Evolutionary conservation across 768 basidiomycete species (phyloP).

Genomic region (Thelephora ganbajun): DNA sequence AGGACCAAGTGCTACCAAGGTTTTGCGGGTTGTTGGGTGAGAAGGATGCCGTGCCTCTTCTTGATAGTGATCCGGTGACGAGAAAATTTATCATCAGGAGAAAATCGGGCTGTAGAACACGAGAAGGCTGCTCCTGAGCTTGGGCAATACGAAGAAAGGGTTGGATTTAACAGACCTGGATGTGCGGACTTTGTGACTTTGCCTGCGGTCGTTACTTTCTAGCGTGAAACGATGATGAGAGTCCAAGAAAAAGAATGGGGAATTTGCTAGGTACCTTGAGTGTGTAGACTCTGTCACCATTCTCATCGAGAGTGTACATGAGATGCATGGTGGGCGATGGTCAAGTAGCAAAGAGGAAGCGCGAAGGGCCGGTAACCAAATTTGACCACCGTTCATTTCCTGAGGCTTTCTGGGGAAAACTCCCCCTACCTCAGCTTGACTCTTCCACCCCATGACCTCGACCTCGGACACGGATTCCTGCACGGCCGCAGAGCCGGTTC

Average conservation of each 20-base stretch:
- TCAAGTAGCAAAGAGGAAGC: not conserved
- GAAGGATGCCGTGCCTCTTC: conserved; percentile 79
- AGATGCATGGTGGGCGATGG: conserved; percentile 64
- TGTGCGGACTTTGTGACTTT: conserved; percentile 92
- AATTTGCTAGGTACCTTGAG: conserved; percentile 52
- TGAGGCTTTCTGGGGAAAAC: no score
- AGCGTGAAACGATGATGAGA: conserved; percentile 2
- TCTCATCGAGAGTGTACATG: conserved; percentile 80
- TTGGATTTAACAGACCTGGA: conserved; percentile 50
- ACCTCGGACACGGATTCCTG: no score
- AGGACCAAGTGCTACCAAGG: conserved; percentile 49
- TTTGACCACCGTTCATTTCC: no score
- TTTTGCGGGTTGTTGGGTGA: conserved; percentile 80
- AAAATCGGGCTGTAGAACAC: conserved; percentile 86
- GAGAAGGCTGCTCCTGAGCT: not conserved
- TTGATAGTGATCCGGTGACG: conserved; percentile 95
- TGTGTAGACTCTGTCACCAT: conserved; percentile 79
- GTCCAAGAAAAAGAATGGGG: not conserved
- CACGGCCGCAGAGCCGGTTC: no score
- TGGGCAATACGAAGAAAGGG: not conserved
- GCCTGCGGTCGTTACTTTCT: conserved; percentile 80
- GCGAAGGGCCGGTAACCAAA: not conserved
- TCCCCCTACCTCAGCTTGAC: no score
- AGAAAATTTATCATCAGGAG: conserved; percentile 98
- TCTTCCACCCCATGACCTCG: no score